Base-by-base conservation (phyloP, 179 eudicot species). In the Vitellaria paradoxa region DNA sequence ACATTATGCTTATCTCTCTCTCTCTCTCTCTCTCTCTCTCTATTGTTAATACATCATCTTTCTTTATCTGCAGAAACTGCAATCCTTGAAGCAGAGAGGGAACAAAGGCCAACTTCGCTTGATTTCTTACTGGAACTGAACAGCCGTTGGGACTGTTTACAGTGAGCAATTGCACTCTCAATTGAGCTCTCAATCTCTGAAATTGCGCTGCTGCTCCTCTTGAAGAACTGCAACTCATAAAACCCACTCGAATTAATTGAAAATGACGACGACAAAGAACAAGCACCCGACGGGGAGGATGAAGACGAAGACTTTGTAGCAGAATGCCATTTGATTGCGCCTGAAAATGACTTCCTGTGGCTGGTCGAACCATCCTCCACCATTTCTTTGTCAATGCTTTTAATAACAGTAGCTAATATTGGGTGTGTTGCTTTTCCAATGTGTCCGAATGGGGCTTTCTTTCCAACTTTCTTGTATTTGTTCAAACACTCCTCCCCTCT, bases 161-260 rank as follows among this genome's bases (percentile, higher is more conserved):
- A 91, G 76, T 91, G 90, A 71, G 89, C 93, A 77, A 91, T 91
- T 53, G 96, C 96, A n/a, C 93, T 90, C 66, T 89, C 88, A 79
- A 91, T 85, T 9, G 93, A 86, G 24, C 80, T 81, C 72, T 90
- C 96, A 66, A 84, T 74, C 85, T 89, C 93, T 62, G 82, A 78
- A 74, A 68, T 80, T 4, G 85, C 81, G 66, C 89, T 85, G 79
- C 80, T 79, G 73, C 91, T 87, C 76, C 89, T 83, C 80, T 87
- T 87, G 9, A 85, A 77, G 26, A 86, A 64, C 52, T 87, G 81
- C 37, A 84, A 68, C 64, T 91, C 94, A 76, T 79, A 76, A 45
- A 81, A 65, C 64, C 85, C 91, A 18, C 72, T 86, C 9, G 91
- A 84, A 52, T 82, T 85, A 6, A 82, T 24, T 23, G 89, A 86